Evolutionary conservation across 2,329 filamentous ascomycete species (phyloP), one percentile per base, ranked within the genome.

Genomic region (Fusarium musae): DNA sequence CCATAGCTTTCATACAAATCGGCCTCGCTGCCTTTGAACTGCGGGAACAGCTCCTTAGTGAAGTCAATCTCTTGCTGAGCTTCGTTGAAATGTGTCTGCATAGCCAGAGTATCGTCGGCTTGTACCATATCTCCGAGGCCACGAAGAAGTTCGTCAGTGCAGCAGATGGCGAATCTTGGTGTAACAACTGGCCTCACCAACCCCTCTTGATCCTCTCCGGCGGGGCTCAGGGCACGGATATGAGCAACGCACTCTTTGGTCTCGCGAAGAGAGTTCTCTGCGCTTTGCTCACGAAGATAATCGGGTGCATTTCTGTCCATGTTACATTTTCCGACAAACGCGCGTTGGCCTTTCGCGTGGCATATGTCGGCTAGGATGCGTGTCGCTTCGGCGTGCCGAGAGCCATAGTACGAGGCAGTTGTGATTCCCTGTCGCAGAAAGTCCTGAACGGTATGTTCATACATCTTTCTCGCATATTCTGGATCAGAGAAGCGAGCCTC

Each of bases 31-130:
- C 66, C 64, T 3, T 69, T 56, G 21, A 69, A 69, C 11, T 57
- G 56, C 2, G 66, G 66, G 8, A 69, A 69, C 3, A 69, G 19
- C 3, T 44, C 37, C 7, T 42, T 63, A 9, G 66, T 69, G 3
- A 50, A 50, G 9, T 69, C 64, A 0, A 69, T 69, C 19, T 69
- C 66, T 30, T 69, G 66, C 19, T 69, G 66, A 5, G 66, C 66
- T 63, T 69, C 66, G 9, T 69, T 69, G 37, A 69, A 69, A 13
- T 69, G 66, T 1, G 66, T 69, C 16, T 69, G 66, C 32, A 69
- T 69, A 1, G 66, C 39, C 11, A 69, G 16, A 26, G 66, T 44
- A 49, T 56, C 28, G 5, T 69, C 66, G 1, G 64, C 13, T 5
- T 63, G 5, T 5, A 69, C 17, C 32, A 69, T 69, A 15, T 69